phyloP scores from a whole-genome alignment of 306 rosid species.

The Castanea crenata region DNA sequence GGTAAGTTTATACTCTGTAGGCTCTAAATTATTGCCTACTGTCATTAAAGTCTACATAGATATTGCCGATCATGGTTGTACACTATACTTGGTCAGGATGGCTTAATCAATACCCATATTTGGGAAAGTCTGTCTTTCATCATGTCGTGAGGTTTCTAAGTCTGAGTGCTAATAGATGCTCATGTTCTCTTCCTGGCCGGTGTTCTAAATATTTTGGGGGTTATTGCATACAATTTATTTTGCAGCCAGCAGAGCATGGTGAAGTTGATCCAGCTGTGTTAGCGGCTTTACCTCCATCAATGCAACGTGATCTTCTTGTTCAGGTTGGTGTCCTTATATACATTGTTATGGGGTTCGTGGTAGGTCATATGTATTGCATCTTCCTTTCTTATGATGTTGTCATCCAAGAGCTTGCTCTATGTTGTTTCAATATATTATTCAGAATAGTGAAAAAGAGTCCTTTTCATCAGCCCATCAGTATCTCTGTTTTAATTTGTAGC shows the following conservation, averaged over 20 bases:
- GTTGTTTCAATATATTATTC: neutral
- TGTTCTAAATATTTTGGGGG: neutral
- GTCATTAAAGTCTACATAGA: neutral
- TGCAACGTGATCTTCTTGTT: slow-evolving; percentile 79
- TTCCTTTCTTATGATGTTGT: neutral
- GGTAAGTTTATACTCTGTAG: slow-evolving; percentile 10
- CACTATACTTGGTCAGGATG: neutral
- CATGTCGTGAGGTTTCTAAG: neutral
- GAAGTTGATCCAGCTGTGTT: slow-evolving; percentile 76
- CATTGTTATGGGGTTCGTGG: neutral
- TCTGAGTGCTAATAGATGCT: neutral
- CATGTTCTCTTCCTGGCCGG: neutral
- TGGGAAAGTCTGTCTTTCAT: neutral
- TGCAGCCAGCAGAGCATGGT: slow-evolving; percentile 54
- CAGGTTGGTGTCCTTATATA: slow-evolving; percentile 50
- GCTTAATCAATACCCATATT: neutral
- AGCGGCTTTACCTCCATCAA: slow-evolving; percentile 87
- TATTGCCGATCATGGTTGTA: neutral
- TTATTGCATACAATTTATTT: slow-evolving; percentile 10
- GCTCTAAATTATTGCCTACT: neutral
- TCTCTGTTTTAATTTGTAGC: neutral
- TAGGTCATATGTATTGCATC: neutral
- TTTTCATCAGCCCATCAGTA: neutral
- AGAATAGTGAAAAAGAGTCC: neutral
- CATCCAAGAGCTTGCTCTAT: neutral